phyloP scores from a whole-genome alignment of 108 stramenopile genomes.

The Parmales sp. region DNA sequence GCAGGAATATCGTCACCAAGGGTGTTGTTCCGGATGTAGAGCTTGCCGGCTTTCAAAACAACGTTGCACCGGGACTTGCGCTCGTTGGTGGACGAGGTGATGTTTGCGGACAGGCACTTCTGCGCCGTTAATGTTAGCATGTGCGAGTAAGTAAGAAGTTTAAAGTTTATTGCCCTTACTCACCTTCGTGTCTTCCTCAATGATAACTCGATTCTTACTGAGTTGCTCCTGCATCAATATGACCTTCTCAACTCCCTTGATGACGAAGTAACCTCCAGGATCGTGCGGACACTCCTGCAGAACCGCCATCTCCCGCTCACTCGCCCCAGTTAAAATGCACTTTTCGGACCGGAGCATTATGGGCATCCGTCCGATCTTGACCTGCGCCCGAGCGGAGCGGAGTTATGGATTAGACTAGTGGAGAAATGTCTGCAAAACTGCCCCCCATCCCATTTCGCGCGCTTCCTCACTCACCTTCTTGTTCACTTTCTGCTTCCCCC shows the following conservation, averaged over 20 bases:
- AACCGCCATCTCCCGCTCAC: constrained; percentile 68
- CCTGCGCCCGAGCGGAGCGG: neutral
- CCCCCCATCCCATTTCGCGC: constrained; percentile 51
- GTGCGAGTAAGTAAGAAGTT: too few species aligned
- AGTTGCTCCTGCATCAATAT: constrained; percentile 98
- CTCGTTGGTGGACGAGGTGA: constrained; percentile 88
- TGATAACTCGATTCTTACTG: constrained; percentile 95
- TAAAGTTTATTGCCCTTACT: too few species aligned
- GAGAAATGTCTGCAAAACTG: neutral
- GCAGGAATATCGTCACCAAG: constrained; percentile 95
- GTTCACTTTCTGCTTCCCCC: constrained; percentile 81
- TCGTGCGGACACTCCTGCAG: constrained; percentile 98
- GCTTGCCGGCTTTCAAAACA: constrained; percentile 61
- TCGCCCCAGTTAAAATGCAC: constrained; percentile 74
- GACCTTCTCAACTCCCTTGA: constrained; percentile 95
- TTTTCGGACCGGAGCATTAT: constrained; percentile 89
- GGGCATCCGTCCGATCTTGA: constrained; percentile 57
- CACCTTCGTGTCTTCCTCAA: constrained; percentile 88
- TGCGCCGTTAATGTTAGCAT: too few species aligned
- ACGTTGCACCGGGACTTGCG: constrained; percentile 84
- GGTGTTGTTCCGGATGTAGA: constrained; percentile 93
- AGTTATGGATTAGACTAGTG: neutral
- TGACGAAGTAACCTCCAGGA: constrained; percentile 97
- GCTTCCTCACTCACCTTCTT: too few species aligned
- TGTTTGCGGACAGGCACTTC: constrained; percentile 64